Base-by-base conservation (phyloP, 305 asterid genomes). In the Solanum hybrid region DNA sequence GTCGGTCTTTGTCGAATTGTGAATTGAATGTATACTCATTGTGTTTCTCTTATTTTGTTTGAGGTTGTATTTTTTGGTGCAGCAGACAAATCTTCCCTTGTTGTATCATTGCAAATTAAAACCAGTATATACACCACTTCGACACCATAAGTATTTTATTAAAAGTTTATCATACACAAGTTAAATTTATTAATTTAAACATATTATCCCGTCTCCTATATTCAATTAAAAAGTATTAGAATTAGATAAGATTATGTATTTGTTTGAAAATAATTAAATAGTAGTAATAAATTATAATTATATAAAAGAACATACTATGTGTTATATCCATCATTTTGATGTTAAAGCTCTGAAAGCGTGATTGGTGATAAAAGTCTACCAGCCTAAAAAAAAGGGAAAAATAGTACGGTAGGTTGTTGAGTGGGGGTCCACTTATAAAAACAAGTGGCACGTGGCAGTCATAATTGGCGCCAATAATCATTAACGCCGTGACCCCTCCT, bases 401-500 rank as follows among this genome's bases (percentile, higher is more conserved):
- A 26, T 31, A 14, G 76, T 26, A 32, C 13, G 34, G 89, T 79
- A 82, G 82, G 78, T 38, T 24, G 78, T 56, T 24, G 56, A 3
- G 35, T 12, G 84, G 86, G 92, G 91, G 71, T 72, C 92, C 90
- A 85, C 89, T 22, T 1, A 14, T n/a, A 82, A 34, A 34, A 78
- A 51, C 38, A 60, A 26, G 64, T 35, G 20, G 84, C 90, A 92
- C 89, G 91, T 90, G 91, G 88, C 90, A 16, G 20, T 75, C 88
- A 89, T 91, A 37, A 92, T 90, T 91, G 91, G 81, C 90, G 88
- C 90, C 82, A 90, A 89, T 71, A 86, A 89, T 89, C 78, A 89
- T 29, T 29, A 89, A 87, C 92, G 87, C 92, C 91, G 92, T 89
- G 75, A 75, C 38, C 24, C 87, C 71, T 64, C 78, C 37, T 56